phyloP scores from a whole-genome alignment of 768 basidiomycete species.

The Boletus pseudo-olivaceus region DNA sequence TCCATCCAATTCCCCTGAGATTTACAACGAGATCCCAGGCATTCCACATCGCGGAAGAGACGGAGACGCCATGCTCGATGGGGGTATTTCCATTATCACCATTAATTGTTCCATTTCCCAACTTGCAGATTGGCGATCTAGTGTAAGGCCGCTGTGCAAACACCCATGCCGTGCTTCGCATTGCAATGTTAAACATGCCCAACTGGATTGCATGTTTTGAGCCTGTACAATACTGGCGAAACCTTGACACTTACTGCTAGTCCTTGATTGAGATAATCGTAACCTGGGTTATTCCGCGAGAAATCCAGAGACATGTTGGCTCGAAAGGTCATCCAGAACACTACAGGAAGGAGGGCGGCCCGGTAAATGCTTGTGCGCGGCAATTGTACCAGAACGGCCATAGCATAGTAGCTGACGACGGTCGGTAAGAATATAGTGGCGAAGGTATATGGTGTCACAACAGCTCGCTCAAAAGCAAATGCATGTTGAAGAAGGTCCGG shows the following conservation, averaged over 20 bases:
- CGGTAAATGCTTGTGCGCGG: constrained; percentile 43
- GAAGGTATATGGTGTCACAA: constrained; percentile 28
- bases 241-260: constrained; percentile 15
- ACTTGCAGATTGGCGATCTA: constrained; percentile 10
- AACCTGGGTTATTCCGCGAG: constrained; percentile 12
- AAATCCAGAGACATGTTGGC: constrained; percentile 31
- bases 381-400: constrained; percentile 51
- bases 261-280: constrained; percentile 20
- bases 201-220: constrained; percentile 15
- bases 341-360: constrained; percentile 46
- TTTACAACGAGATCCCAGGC: constrained; percentile 27
- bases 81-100: not conserved
- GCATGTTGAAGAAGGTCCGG: constrained; percentile 9
- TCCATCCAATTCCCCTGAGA: constrained; percentile 29
- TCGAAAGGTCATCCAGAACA: constrained; percentile 42
- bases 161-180: constrained; percentile 26
- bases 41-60: constrained; percentile 24
- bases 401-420: constrained; percentile 44
- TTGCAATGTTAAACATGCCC: constrained; percentile 19
- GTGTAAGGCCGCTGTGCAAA: constrained; percentile 11
- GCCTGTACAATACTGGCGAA: not conserved
- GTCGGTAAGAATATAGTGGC: constrained; percentile 39
- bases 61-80: not conserved
- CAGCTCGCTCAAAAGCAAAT: constrained; percentile 13
- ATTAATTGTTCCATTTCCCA: not conserved